Percentiles rank a stretch among this genome's conserved stretches.
These are phyloP conservation scores for Cryptococcus maquisensis DNA, from an alignment of 1,284 basidiomycete species.

Conservation along the genomic window DNA sequence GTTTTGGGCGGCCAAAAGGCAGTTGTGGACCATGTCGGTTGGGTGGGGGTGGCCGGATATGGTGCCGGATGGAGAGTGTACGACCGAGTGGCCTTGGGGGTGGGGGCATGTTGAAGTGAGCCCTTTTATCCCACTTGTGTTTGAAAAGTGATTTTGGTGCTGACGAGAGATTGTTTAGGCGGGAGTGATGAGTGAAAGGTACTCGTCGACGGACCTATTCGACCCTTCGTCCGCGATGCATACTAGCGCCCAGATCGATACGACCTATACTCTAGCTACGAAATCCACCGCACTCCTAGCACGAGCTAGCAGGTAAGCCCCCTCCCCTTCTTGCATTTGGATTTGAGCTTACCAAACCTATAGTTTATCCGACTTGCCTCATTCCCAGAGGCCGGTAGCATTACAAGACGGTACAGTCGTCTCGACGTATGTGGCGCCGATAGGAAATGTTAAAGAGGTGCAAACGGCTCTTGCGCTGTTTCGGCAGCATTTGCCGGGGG, in stretches of 20 bases:
- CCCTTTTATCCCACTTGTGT: not conserved
- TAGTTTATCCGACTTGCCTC: constrained; percentile 32
- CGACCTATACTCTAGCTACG: constrained; percentile 26
- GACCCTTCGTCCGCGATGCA: constrained; percentile 20
- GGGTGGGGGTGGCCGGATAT: constrained; percentile 34
- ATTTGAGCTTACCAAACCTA: not conserved
- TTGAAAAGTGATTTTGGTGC: not conserved
- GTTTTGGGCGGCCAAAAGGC: constrained; percentile 39
- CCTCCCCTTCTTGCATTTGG: not conserved
- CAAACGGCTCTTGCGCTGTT: constrained; percentile 18
- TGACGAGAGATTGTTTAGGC: not conserved
- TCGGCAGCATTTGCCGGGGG: constrained; percentile 15
- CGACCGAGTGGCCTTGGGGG: constrained; percentile 33
- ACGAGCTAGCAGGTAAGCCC: constrained; percentile 26
- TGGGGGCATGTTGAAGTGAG: constrained; percentile 23
- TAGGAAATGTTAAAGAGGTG: constrained; percentile 12
- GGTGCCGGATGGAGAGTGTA: constrained; percentile 29
- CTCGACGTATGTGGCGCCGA: constrained; percentile 20
- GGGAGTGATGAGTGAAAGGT: constrained; percentile 2
- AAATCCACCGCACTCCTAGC: constrained; percentile 30
- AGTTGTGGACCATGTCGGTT: constrained; percentile 29
- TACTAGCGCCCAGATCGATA: constrained; percentile 14
- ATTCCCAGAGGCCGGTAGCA: constrained; percentile 8
- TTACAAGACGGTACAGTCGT: constrained; percentile 8
- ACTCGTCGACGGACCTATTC: constrained; percentile 18